phyloP scores from a whole-genome alignment of 164 flowering plant species.

The Platanus orientalis region DNA sequence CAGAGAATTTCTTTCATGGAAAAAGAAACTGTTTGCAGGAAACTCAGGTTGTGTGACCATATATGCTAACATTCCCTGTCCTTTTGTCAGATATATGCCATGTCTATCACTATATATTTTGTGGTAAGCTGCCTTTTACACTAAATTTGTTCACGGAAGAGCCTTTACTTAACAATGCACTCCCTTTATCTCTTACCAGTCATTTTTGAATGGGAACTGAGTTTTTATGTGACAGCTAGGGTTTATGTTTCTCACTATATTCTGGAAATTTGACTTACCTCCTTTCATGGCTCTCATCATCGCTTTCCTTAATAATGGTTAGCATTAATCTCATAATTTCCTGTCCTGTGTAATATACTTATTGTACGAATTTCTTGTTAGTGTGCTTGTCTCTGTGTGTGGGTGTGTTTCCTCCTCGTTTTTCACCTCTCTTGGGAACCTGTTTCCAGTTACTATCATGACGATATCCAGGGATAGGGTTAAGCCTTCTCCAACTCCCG shows the following conservation, averaged over 20 bases:
- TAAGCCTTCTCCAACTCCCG: constrained; percentile 82
- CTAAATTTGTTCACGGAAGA: background rate
- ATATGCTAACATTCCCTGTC: constrained; percentile 9
- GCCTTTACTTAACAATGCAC: background rate
- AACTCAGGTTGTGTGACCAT: background rate
- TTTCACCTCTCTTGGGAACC: constrained; percentile 2
- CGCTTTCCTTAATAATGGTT: too few relatives aligned
- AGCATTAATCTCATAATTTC: too few relatives aligned
- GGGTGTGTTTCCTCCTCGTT: too few relatives aligned
- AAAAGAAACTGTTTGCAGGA: background rate
- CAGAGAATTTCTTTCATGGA: background rate
- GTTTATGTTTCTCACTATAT: constrained; percentile 45
- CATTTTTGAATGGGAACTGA: background rate
- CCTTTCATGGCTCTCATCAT: constrained; percentile 70
- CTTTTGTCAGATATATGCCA: constrained; percentile 58
- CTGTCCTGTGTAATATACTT: too few relatives aligned
- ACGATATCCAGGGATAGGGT: constrained; percentile 81
- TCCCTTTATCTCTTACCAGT: background rate
- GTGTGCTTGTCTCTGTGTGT: too few relatives aligned
- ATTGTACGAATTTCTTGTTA: background rate
- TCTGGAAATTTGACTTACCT: too few relatives aligned
- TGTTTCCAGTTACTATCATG: constrained; percentile 61
- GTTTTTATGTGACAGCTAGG: constrained; percentile 42
- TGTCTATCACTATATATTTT: constrained; percentile 70
- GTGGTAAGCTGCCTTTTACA: constrained; percentile 43